Evolutionary conservation across 139 green algal genomes (phyloP).

Genomic region (Micractinium sp.): DNA sequence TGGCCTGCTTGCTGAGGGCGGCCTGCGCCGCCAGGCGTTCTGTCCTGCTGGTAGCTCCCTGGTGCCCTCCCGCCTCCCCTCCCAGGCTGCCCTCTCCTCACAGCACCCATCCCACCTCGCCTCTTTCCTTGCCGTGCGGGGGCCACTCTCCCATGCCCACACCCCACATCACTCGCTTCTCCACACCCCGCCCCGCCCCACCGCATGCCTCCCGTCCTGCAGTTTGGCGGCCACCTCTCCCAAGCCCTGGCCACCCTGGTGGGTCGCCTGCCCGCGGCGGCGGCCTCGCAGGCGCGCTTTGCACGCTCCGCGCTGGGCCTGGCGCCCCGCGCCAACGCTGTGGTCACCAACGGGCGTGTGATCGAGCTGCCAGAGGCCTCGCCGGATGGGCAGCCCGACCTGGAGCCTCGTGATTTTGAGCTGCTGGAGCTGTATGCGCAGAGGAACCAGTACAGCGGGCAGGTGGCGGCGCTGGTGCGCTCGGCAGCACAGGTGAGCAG

Average conservation of each 20-base stretch:
- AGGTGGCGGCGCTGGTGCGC: neutral
- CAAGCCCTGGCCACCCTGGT: neutral
- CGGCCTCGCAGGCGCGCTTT: conserved; percentile 16
- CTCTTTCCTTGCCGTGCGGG: no score
- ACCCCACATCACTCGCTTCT: neutral
- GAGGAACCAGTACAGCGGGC: conserved; percentile 5
- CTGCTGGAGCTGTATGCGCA: conserved; percentile 63
- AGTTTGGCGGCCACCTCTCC: conserved; percentile 10
- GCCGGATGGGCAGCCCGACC: neutral
- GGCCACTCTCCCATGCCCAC: no score
- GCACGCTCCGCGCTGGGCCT: conserved; percentile 48
- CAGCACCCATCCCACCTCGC: neutral
- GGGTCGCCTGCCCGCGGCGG: neutral
- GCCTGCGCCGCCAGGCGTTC: no score
- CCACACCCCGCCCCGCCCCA: neutral
- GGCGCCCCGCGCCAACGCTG: conserved; percentile 45
- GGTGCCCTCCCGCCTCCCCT: neutral
- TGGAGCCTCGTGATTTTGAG: conserved; percentile 74
- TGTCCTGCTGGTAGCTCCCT: no score
- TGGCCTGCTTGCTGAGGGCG: neutral
- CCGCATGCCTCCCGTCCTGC: neutral
- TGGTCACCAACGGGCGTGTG: conserved; percentile 78
- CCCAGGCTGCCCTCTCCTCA: neutral
- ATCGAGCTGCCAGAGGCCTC: conserved; percentile 13
- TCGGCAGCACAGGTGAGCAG: neutral